phyloP scores from a whole-genome alignment of 805 yeast genomes.

The Saccharomycopsis guyanensis region DNA sequence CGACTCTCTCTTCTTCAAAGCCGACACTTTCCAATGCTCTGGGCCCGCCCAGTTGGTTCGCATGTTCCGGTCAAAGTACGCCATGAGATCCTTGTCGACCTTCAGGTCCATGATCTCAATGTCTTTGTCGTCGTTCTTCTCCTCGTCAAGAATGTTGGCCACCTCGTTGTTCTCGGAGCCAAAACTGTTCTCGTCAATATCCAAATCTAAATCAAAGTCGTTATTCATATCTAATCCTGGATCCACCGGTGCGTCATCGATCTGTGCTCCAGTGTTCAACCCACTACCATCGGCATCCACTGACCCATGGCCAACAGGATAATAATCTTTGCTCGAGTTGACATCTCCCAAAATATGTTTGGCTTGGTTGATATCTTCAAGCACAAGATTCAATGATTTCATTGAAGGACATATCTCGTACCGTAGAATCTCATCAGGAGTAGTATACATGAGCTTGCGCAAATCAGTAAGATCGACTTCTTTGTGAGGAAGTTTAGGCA shows the following conservation, averaged over 20 bases:
- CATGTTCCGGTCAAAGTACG: conserved; percentile 72
- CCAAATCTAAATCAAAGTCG: conserved; percentile 21
- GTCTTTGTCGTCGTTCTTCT: conserved; percentile 23
- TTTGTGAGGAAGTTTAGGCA: neutral
- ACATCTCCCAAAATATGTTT: conserved; percentile 37
- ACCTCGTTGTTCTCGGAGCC: conserved; percentile 23
- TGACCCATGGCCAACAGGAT: conserved; percentile 7
- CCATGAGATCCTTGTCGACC: conserved; percentile 59
- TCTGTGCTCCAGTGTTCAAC: conserved; percentile 25
- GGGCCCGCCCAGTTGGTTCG: conserved; percentile 82
- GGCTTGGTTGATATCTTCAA: conserved; percentile 48
- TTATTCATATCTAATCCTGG: conserved; percentile 4
- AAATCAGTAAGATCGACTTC: conserved; percentile 11
- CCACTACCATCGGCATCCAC: neutral
- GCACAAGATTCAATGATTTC: conserved; percentile 47
- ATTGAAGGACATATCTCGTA: conserved; percentile 65
- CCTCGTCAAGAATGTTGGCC: conserved; percentile 23
- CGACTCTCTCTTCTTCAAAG: conserved; percentile 39
- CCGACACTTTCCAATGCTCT: conserved; percentile 81
- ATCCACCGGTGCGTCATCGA: conserved; percentile 19
- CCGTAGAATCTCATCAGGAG: conserved; percentile 26
- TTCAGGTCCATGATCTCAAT: conserved; percentile 25
- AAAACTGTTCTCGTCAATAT: conserved; percentile 23
- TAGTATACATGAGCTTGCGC: conserved; percentile 17
- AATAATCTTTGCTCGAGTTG: conserved; percentile 25